phyloP scores from a whole-genome alignment of 106 monocot species.

The Platanthera guangdongensis region DNA sequence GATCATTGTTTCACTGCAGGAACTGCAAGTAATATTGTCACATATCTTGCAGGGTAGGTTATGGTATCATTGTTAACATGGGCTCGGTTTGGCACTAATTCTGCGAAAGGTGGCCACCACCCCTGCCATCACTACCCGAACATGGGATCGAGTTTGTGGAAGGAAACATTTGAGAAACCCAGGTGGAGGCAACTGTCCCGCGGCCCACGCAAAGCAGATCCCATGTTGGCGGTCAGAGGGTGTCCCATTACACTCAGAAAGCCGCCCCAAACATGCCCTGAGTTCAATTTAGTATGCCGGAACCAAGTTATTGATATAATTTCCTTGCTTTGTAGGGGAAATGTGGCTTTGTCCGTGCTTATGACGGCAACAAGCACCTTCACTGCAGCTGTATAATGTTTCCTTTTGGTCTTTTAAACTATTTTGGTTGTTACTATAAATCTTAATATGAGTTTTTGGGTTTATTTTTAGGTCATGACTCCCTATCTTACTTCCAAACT shows the following conservation, averaged over 20 bases:
- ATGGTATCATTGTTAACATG: background rate
- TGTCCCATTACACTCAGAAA: no score
- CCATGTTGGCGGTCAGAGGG: no score
- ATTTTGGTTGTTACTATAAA: background rate
- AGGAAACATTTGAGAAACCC: no score
- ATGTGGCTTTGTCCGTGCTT: constrained; percentile 87
- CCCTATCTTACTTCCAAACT: constrained; percentile 84
- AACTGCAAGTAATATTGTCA: constrained; percentile 90
- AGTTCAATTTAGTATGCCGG: no score
- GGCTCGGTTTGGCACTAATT: no score
- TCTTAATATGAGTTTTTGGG: background rate
- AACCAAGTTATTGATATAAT: background rate
- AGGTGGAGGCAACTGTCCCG: no score
- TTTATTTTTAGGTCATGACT: constrained; percentile 60
- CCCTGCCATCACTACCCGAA: no score
- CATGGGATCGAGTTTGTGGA: no score
- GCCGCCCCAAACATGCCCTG: no score
- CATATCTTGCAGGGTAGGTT: constrained; percentile 76
- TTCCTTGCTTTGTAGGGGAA: constrained; percentile 53
- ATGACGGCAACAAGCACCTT: constrained; percentile 92
- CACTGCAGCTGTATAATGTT: constrained; percentile 51
- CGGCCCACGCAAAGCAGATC: no score
- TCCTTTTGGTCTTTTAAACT: background rate
- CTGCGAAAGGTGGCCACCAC: no score
- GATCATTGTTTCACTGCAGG: constrained; percentile 35